Conservation (phyloP, 768 basidiomycete species). For the Termitomyces sp. region DNA sequence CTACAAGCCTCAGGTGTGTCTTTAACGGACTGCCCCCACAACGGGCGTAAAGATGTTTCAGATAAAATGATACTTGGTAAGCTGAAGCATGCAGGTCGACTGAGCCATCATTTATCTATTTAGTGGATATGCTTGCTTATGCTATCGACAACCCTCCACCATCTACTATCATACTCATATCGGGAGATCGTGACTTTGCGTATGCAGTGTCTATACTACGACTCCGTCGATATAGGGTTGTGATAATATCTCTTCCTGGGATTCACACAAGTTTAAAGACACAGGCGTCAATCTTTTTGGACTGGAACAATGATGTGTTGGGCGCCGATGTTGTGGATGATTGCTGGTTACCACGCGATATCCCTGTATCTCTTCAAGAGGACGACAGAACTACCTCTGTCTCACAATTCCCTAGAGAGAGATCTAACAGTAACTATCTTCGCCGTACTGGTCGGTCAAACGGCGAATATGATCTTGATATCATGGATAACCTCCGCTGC, state of each 20-base stretch:
- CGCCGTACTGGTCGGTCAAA: neutral
- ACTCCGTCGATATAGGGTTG: slow-evolving; percentile 45
- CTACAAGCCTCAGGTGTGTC: slow-evolving; percentile 45
- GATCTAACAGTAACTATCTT: neutral
- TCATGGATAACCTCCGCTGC: slow-evolving; percentile 9
- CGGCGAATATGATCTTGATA: slow-evolving; percentile 12
- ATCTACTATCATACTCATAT: slow-evolving; percentile 55
- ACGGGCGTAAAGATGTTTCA: slow-evolving; percentile 33
- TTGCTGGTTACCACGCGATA: neutral
- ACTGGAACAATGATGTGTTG: slow-evolving; percentile 41
- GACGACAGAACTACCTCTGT: neutral
- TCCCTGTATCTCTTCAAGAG: neutral
- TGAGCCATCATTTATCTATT: neutral
- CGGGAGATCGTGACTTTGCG: slow-evolving; percentile 63
- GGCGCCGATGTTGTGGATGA: slow-evolving; percentile 15
- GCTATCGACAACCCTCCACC: slow-evolving; percentile 56
- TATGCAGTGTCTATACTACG: slow-evolving; percentile 57
- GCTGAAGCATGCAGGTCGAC: slow-evolving; percentile 15
- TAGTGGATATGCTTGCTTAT: slow-evolving; percentile 65
- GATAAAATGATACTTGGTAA: slow-evolving; percentile 46
- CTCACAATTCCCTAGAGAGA: neutral
- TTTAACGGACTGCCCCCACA: slow-evolving; percentile 30
- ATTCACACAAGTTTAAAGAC: slow-evolving; percentile 41
- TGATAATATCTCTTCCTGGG: slow-evolving; percentile 40
- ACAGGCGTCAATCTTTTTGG: slow-evolving; percentile 48